Conservation (phyloP, 805 yeast genomes). For the Ogataea saltuana region DNA sequence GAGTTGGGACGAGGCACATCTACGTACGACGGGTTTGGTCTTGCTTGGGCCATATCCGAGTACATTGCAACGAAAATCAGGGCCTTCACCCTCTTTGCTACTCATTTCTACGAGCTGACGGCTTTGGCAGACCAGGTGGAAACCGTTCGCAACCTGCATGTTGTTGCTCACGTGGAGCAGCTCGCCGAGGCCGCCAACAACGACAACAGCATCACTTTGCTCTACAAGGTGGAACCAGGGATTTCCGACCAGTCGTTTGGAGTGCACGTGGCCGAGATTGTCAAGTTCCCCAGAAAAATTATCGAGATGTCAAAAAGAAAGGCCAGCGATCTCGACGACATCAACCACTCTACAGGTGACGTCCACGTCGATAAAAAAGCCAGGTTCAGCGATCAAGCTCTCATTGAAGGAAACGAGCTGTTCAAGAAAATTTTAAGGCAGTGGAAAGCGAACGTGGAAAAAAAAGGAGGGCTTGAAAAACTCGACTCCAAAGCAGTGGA, state of each 20-base stretch:
- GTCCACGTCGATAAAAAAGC: constrained; percentile 44
- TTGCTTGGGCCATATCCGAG: constrained; percentile 96
- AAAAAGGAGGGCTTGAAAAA: constrained; percentile 44
- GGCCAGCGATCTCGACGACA: constrained; percentile 79
- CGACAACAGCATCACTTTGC: constrained; percentile 73
- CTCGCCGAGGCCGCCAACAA: constrained; percentile 38
- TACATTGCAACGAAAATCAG: constrained; percentile 68
- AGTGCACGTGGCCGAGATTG: constrained; percentile 95
- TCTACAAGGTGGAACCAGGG: constrained; percentile 96
- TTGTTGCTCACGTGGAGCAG: constrained; percentile 83
- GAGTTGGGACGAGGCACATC: constrained; percentile 95
- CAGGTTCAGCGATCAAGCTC: constrained; percentile 53
- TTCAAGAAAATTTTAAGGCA: constrained; percentile 50
- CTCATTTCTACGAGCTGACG: constrained; percentile 96
- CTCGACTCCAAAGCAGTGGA: constrained; percentile 46
- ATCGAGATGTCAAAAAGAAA: constrained; percentile 94
- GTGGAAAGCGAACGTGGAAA: constrained; percentile 53
- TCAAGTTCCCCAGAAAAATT: constrained; percentile 87
- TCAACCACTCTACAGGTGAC: constrained; percentile 39
- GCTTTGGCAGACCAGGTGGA: constrained; percentile 62
- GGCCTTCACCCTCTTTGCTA: constrained; percentile 89
- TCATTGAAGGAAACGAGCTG: constrained; percentile 52
- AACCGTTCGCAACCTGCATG: constrained; percentile 82
- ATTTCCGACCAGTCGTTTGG: constrained; percentile 95
- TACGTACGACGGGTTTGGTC: constrained; percentile 95